Conservation (phyloP, 1,139 yeast genomes). For the Sugiyamaella novakii region DNA sequence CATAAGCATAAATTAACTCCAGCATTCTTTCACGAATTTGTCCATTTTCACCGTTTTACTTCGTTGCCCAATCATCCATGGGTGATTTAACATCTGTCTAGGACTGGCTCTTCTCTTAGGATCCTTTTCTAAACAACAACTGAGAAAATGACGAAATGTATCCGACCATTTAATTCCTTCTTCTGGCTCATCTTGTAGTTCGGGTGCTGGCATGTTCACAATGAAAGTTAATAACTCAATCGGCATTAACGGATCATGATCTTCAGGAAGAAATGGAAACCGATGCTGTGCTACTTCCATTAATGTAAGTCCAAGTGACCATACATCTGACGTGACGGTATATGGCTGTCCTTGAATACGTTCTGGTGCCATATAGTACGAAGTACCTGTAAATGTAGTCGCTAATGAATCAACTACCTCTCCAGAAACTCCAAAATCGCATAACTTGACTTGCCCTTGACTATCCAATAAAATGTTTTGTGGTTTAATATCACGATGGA, state of each 20-base stretch:
- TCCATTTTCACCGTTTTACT: constrained; percentile 79
- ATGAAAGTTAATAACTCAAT: constrained; percentile 83
- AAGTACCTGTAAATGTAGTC: constrained; percentile 95
- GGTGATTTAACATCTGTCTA: constrained; percentile 86
- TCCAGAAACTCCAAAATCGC: constrained; percentile 99
- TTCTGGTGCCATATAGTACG: constrained; percentile 98
- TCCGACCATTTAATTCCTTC: constrained; percentile 79
- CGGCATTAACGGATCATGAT: constrained; percentile 63
- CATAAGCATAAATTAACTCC: constrained; percentile 46
- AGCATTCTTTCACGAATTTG: constrained; percentile 75
- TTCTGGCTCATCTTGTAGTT: constrained; percentile 72
- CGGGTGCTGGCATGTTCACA: constrained; percentile 75
- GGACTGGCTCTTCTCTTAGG: constrained; percentile 85
- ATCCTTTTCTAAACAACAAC: constrained; percentile 79
- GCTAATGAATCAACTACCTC: constrained; percentile 94
- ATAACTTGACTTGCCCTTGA: constrained; percentile 80
- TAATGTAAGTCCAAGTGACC: constrained; percentile 91
- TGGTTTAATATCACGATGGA: constrained; percentile 90
- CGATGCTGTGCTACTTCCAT: constrained; percentile 89
- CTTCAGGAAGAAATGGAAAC: constrained; percentile 65
- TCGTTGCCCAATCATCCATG: constrained; percentile 83
- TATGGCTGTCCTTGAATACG: constrained; percentile 94
- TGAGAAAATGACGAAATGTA: constrained; percentile 79
- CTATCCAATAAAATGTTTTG: constrained; percentile 79
- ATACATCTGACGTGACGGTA: constrained; percentile 90